A percentile compares a stretch with the other conserved stretches of the same genome.
Conservation (phyloP, 441 rosid genomes). For the Manihot esculenta region DNA sequence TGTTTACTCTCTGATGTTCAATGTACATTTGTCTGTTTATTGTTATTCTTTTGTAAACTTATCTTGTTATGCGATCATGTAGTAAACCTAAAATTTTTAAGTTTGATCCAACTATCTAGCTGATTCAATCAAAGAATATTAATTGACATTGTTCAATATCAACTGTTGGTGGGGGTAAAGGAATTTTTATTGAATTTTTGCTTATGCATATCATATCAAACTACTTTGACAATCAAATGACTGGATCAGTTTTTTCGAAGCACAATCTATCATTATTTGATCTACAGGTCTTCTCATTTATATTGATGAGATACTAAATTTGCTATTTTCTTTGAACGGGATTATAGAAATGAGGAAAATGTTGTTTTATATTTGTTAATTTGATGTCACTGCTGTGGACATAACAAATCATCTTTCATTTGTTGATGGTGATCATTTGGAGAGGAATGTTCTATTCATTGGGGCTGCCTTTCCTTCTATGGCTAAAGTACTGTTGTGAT, state of each 20-base stretch:
- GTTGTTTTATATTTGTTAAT: too few relatives aligned
- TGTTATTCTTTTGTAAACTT: background rate
- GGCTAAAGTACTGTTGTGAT: background rate
- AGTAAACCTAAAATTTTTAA: too few relatives aligned
- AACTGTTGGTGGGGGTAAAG: background rate
- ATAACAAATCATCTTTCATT: background rate
- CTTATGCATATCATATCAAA: background rate
- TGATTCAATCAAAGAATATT: background rate
- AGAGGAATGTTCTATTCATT: background rate
- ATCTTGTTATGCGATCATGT: too few relatives aligned
- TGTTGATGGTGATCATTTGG: conserved; percentile 2
- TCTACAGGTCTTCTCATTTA: background rate
- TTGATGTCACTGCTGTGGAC: background rate
- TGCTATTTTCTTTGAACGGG: too few relatives aligned
- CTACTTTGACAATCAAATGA: background rate
- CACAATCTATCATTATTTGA: background rate
- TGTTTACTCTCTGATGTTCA: background rate
- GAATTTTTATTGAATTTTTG: background rate
- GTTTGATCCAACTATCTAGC: background rate
- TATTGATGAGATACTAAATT: too few relatives aligned
- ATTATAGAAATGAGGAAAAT: too few relatives aligned
- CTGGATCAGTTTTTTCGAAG: background rate
- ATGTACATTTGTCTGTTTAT: too few relatives aligned
- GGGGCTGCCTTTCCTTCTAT: background rate
- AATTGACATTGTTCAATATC: background rate